Percentiles rank a stretch among this genome's conserved stretches.
Evolutionary conservation across 495 filamentous ascomycete genomes (phyloP).

Genomic region (Cercophora sp.): DNA sequence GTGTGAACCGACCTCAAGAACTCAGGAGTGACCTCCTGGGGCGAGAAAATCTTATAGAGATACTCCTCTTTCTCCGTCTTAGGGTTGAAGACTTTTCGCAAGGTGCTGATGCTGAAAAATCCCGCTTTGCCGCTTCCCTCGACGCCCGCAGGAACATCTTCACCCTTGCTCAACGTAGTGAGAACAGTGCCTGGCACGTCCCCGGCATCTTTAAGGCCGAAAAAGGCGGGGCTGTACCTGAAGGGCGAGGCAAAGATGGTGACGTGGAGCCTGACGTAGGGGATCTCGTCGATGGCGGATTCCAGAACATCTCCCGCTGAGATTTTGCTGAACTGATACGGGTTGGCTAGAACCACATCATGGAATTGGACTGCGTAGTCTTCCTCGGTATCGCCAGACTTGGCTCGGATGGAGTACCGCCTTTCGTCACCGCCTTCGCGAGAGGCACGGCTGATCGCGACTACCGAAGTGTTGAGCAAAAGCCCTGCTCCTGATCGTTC

Average conservation of each 20-base stretch:
- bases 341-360: constrained; percentile 74
- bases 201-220: constrained; percentile 54
- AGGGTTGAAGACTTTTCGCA: constrained; percentile 60
- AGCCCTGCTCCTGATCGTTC: constrained; percentile 56
- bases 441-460: constrained; percentile 51
- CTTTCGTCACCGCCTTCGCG: constrained; percentile 11
- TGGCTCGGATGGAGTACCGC: constrained; percentile 48
- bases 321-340: constrained; percentile 68
- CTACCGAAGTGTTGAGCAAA: constrained; percentile 67
- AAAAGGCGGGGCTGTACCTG: constrained; percentile 61
- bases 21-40: constrained; percentile 55
- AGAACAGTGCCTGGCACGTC: constrained; percentile 68
- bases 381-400: constrained; percentile 19
- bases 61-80: constrained; percentile 58
- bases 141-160: constrained; percentile 43
- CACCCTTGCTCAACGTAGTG: constrained; percentile 68
- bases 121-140: constrained; percentile 62
- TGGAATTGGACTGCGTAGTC: constrained; percentile 57
- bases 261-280: constrained; percentile 80
- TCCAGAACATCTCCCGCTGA: constrained; percentile 39
- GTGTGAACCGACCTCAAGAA: constrained; percentile 51
- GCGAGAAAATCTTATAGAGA: constrained; percentile 95
- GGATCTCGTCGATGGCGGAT: constrained; percentile 62
- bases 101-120: constrained; percentile 85
- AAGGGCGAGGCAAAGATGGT: constrained; percentile 81